Conservation (phyloP, 352 stramenopile species). For the Salisapilia sapeloensis region DNA sequence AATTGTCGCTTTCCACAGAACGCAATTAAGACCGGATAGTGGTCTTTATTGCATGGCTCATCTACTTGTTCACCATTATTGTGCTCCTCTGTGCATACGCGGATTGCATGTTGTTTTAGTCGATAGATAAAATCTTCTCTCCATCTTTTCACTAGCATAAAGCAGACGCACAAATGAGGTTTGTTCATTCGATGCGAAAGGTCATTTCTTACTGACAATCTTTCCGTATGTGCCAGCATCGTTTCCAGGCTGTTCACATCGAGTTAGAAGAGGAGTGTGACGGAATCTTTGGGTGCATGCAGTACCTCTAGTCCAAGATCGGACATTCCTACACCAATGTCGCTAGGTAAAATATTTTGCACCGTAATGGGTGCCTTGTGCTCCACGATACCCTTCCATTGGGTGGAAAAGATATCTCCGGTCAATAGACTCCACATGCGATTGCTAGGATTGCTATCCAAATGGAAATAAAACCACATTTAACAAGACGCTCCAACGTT, state of each 20-base stretch:
- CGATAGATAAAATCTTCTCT: slow-evolving; percentile 38
- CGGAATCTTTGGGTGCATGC: not conserved
- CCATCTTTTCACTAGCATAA: slow-evolving; percentile 34
- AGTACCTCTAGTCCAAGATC: slow-evolving; percentile 66
- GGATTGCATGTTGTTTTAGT: slow-evolving; percentile 26
- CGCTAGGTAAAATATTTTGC: slow-evolving; percentile 54
- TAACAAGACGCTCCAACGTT: not conserved
- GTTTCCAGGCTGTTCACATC: slow-evolving; percentile 40
- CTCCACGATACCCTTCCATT: slow-evolving; percentile 49
- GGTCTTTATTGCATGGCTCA: slow-evolving; percentile 11
- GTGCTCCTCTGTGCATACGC: slow-evolving; percentile 30
- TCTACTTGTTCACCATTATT: slow-evolving; percentile 2
- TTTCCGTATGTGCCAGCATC: slow-evolving; percentile 68
- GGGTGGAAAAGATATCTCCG: slow-evolving; percentile 26
- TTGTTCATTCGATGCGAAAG: not conserved
- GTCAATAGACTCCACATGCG: slow-evolving; percentile 79
- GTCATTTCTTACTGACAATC: slow-evolving; percentile 22
- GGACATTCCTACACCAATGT: slow-evolving; percentile 59
- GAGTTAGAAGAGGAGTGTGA: not conserved
- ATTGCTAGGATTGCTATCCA: slow-evolving; percentile 72
- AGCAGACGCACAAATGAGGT: not conserved
- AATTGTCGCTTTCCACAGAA: slow-evolving; percentile 82
- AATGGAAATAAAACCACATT: slow-evolving; percentile 1
- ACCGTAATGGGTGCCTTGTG: slow-evolving; percentile 26
- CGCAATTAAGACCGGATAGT: slow-evolving; percentile 58